These are phyloP conservation scores for Boletus subcaerulescens DNA, from an alignment of 768 basidiomycete genomes.

Conservation along the genomic window DNA sequence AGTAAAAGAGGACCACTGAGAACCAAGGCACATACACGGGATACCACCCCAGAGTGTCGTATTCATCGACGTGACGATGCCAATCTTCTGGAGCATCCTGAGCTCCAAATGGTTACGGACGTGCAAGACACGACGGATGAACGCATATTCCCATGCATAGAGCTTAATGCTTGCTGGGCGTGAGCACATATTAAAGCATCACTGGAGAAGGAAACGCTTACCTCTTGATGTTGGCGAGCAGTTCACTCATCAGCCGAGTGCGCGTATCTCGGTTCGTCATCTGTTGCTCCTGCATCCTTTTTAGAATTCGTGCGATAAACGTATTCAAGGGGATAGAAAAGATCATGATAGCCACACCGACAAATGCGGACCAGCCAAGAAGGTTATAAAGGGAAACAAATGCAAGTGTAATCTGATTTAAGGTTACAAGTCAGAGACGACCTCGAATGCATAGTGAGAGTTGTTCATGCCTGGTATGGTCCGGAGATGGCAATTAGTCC, in stretches of 20 bases:
- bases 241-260: constrained; percentile 86
- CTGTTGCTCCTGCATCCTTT: constrained; percentile 78
- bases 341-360: constrained; percentile 86
- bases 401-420: constrained; percentile 69
- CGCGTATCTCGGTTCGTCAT: constrained; percentile 92
- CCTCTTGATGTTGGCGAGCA: constrained; percentile 91
- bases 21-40: constrained; percentile 38
- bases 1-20: not conserved
- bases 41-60: constrained; percentile 65
- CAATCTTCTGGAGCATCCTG: constrained; percentile 79
- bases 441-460: not conserved
- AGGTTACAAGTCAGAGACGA: not conserved
- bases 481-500: constrained; percentile 84
- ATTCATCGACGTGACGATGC: constrained; percentile 65
- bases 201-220: constrained; percentile 16
- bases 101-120: constrained; percentile 84
- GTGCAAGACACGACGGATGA: constrained; percentile 71
- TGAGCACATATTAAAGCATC: not conserved
- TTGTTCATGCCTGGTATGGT: constrained; percentile 65
- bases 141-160: constrained; percentile 94
- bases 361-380: constrained; percentile 88
- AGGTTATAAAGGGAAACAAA: constrained; percentile 88
- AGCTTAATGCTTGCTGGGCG: constrained; percentile 68
- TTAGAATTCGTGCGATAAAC: constrained; percentile 63
- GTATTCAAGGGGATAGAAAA: constrained; percentile 76